Conservation (phyloP, 1,284 basidiomycete species). For the Boletus semigastroideus region DNA sequence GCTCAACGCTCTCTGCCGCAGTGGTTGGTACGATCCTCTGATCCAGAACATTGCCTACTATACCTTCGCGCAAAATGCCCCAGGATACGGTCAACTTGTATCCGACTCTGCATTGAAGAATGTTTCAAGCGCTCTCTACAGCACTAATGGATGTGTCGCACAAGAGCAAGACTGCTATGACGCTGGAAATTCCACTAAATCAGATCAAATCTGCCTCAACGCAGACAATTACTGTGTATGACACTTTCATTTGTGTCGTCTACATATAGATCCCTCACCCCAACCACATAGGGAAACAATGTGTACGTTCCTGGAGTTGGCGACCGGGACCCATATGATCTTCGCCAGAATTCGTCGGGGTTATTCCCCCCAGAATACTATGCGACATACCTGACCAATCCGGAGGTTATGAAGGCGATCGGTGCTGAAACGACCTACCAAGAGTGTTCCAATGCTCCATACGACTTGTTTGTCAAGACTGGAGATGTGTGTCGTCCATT, state of each 20-base stretch:
- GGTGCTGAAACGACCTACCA: slow-evolving; percentile 50
- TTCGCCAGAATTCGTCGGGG: slow-evolving; percentile 54
- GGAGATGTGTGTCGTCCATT: slow-evolving; percentile 32
- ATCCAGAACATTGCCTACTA: slow-evolving; percentile 63
- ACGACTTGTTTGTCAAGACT: slow-evolving; percentile 39
- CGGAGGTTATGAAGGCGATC: slow-evolving; percentile 42
- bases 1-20: slow-evolving; percentile 23
- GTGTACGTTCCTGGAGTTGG: slow-evolving; percentile 51
- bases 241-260: no score
- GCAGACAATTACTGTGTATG: slow-evolving; percentile 58
- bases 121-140: slow-evolving; percentile 52
- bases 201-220: slow-evolving; percentile 46
- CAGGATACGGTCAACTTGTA: slow-evolving; percentile 63
- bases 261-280: neutral
- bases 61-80: slow-evolving; percentile 57
- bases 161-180: slow-evolving; percentile 54
- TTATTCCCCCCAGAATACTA: slow-evolving; percentile 60
- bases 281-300: slow-evolving; percentile 40
- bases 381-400: slow-evolving; percentile 41
- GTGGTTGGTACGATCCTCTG: slow-evolving; percentile 67
- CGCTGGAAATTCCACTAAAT: slow-evolving; percentile 45
- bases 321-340: slow-evolving; percentile 52
- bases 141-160: slow-evolving; percentile 47
- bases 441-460: no score
- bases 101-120: slow-evolving; percentile 44